phyloP scores from a whole-genome alignment of 2,329 filamentous ascomycete species.

The Penicillium italicum region DNA sequence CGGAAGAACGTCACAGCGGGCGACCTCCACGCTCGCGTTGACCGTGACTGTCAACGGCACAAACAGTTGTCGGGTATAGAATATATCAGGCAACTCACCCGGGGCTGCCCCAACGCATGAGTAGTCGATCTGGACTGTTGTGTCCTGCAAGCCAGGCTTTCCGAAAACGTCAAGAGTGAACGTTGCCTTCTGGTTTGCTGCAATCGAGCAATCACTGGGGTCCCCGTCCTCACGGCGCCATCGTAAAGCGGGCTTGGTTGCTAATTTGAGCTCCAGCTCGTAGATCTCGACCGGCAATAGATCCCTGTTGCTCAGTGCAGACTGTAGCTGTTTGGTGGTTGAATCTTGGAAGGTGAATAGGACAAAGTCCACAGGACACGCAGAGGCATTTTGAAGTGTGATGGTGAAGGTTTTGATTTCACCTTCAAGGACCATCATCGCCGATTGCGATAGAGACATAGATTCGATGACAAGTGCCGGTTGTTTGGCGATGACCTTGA shows the following conservation, averaged over 20 bases:
- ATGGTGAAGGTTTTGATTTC: constrained; percentile 75
- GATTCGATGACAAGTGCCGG: constrained; percentile 73
- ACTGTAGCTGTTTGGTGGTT: constrained; percentile 71
- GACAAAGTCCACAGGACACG: constrained; percentile 74
- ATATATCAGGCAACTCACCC: constrained; percentile 66
- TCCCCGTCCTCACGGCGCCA: constrained; percentile 51
- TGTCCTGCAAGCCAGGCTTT: constrained; percentile 77
- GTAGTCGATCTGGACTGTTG: constrained; percentile 80
- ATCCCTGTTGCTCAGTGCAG: constrained; percentile 71
- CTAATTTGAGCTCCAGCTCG: constrained; percentile 77
- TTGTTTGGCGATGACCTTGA: constrained; percentile 76
- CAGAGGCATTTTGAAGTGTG: constrained; percentile 73
- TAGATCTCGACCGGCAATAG: constrained; percentile 75
- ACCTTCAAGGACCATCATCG: constrained; percentile 89
- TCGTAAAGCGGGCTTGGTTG: constrained; percentile 64
- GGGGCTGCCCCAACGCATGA: constrained; percentile 69
- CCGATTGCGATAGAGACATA: constrained; percentile 75
- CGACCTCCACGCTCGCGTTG: constrained; percentile 82
- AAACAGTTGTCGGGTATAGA: constrained; percentile 79
- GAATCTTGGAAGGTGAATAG: constrained; percentile 89
- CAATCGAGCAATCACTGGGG: constrained; percentile 58
- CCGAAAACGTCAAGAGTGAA: constrained; percentile 84
- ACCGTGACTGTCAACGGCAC: constrained; percentile 83
- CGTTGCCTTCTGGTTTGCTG: constrained; percentile 62
- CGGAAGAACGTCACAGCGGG: constrained; percentile 73